Conservation (phyloP, 2,329 filamentous ascomycete genomes). For the Stromatinia cepivora region DNA sequence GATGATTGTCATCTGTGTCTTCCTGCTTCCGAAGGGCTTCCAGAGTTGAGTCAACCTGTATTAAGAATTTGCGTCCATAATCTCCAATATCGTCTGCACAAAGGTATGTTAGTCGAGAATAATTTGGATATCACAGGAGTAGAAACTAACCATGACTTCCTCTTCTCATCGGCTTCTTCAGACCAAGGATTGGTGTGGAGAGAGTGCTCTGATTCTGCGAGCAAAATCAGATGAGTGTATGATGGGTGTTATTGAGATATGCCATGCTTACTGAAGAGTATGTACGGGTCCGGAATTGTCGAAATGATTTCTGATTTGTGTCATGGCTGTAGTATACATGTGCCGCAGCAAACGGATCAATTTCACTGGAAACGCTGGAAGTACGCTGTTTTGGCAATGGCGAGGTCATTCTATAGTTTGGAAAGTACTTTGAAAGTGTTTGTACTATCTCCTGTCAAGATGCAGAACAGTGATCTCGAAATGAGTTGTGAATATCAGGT, state of each 20-base stretch:
- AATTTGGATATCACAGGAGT: background rate
- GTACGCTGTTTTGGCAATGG: slow-evolving; percentile 28
- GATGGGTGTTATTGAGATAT: background rate
- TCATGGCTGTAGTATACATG: slow-evolving; percentile 40
- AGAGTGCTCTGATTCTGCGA: slow-evolving; percentile 33
- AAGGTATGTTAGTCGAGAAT: slow-evolving; percentile 23
- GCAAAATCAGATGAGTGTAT: slow-evolving; percentile 22
- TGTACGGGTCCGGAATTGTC: slow-evolving; percentile 37
- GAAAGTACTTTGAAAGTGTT: background rate
- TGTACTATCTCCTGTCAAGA: background rate
- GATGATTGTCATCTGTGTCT: slow-evolving; percentile 90
- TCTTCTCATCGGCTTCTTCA: slow-evolving; percentile 36
- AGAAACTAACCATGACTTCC: slow-evolving; percentile 39
- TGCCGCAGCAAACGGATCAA: slow-evolving; percentile 39
- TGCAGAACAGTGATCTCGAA: background rate
- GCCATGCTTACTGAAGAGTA: slow-evolving; percentile 37
- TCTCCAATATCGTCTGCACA: slow-evolving; percentile 68
- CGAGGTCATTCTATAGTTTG: slow-evolving; percentile 31
- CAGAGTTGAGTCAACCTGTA: slow-evolving; percentile 83
- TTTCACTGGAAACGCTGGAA: slow-evolving; percentile 34
- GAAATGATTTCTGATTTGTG: slow-evolving; percentile 32
- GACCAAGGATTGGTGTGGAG: slow-evolving; percentile 26
- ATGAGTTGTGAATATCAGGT: background rate
- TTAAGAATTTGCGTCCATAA: slow-evolving; percentile 75
- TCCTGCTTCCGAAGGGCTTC: slow-evolving; percentile 78